phyloP scores from a whole-genome alignment of 805 yeast genomes.

The Sugiyamaella smithiae region DNA sequence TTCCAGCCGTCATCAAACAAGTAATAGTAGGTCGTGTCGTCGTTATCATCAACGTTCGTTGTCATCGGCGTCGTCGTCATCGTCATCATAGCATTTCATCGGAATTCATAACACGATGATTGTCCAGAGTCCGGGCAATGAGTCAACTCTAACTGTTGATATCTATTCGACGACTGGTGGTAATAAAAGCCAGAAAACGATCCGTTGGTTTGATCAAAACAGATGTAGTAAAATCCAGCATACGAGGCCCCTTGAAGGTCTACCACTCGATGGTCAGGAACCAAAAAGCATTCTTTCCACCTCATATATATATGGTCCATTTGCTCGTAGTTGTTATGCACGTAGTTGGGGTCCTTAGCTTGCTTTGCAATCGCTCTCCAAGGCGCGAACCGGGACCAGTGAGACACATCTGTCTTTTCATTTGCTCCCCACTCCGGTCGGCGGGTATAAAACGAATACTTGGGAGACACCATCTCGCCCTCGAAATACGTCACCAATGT shows the following conservation, averaged over 20 bases:
- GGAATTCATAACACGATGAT: conserved; percentile 35
- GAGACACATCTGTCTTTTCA: conserved; percentile 59
- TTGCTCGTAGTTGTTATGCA: conserved; percentile 32
- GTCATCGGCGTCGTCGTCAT: background rate
- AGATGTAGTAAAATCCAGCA: conserved; percentile 89
- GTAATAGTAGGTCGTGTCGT: too few relatives aligned
- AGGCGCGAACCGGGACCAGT: conserved; percentile 59
- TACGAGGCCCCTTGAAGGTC: conserved; percentile 73
- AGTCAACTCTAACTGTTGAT: conserved; percentile 69
- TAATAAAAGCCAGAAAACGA: conserved; percentile 76
- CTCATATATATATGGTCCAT: conserved; percentile 73
- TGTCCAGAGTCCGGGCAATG: conserved; percentile 51
- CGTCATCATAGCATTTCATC: conserved; percentile 15
- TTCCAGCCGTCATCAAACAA: too few relatives aligned
- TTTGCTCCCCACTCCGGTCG: conserved; percentile 60
- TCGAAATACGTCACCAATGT: conserved; percentile 68
- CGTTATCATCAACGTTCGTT: too few relatives aligned
- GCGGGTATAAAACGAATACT: conserved; percentile 55
- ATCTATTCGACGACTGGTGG: conserved; percentile 73
- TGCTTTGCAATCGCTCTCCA: conserved; percentile 37
- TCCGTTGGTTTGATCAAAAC: conserved; percentile 75
- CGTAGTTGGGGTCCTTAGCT: conserved; percentile 30
- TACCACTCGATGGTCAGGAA: conserved; percentile 70
- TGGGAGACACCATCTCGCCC: conserved; percentile 66
- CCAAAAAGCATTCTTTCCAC: conserved; percentile 88